phyloP scores from a whole-genome alignment of 1,139 yeast species.

The Zygoascus sp. region DNA sequence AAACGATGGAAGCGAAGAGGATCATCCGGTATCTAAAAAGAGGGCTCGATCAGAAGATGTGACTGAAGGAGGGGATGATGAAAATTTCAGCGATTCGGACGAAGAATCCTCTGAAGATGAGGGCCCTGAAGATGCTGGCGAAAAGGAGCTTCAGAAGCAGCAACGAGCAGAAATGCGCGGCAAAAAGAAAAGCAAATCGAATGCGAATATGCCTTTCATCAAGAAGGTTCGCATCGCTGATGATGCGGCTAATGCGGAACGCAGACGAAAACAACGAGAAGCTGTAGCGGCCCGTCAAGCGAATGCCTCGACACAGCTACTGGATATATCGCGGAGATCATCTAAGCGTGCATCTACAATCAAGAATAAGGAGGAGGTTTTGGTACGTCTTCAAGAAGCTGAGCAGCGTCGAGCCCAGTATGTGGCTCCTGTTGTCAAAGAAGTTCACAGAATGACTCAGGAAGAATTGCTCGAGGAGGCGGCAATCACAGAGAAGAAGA shows the following conservation, averaged over 20 bases:
- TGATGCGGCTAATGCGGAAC: slow-evolving; percentile 19
- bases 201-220: slow-evolving; percentile 13
- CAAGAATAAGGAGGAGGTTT: slow-evolving; percentile 71
- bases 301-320: slow-evolving; percentile 33
- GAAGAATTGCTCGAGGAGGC: slow-evolving; percentile 86
- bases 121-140: slow-evolving; percentile 37
- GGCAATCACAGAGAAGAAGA: slow-evolving; percentile 73
- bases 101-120: slow-evolving; percentile 27
- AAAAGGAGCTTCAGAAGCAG: slow-evolving; percentile 29
- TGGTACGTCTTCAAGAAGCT: slow-evolving; percentile 64
- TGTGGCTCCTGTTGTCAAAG: slow-evolving; percentile 38
- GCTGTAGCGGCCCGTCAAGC: slow-evolving; percentile 6
- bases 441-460: slow-evolving; percentile 56
- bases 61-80: slow-evolving; percentile 24
- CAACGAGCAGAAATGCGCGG: slow-evolving; percentile 29
- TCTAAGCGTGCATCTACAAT: slow-evolving; percentile 78
- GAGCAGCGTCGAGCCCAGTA: slow-evolving; percentile 57
- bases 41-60: background rate
- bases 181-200: slow-evolving; percentile 16
- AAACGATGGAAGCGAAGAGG: slow-evolving; percentile 14
- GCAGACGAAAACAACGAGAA: slow-evolving; percentile 13
- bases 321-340: slow-evolving; percentile 63
- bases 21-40: slow-evolving; percentile 5
- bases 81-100: slow-evolving; percentile 31
- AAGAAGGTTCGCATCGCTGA: slow-evolving; percentile 5